phyloP scores from a whole-genome alignment of 1,284 basidiomycete genomes.

The Pyrrhoderma noxium region DNA sequence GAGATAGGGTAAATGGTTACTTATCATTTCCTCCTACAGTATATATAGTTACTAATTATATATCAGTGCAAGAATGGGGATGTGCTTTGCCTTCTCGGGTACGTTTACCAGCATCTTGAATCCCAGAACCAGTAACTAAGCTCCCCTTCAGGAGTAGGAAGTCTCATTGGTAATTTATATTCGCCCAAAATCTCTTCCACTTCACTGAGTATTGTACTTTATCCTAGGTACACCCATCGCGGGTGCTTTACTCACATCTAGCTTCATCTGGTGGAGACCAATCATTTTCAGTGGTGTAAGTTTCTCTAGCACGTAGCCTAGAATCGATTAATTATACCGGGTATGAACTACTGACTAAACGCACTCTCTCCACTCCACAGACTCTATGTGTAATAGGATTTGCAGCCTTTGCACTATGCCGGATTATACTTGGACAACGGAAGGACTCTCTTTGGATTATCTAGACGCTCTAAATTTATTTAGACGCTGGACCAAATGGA shows the following conservation, averaged over 20 bases:
- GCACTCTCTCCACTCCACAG: too few relatives aligned
- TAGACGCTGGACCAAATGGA: too few relatives aligned
- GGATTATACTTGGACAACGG: too few relatives aligned
- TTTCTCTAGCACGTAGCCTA: neutral
- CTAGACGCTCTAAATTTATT: too few relatives aligned
- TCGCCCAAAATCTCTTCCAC: too few relatives aligned
- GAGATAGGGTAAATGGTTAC: constrained; percentile 13
- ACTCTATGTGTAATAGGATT: too few relatives aligned
- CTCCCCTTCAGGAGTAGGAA: constrained; percentile 7
- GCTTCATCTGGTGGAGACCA: constrained; percentile 16
- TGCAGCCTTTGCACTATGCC: too few relatives aligned
- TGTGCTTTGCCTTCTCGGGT: constrained; percentile 18
- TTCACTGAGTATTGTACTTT: neutral
- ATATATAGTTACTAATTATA: neutral
- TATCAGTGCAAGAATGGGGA: constrained; percentile 11
- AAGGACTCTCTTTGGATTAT: too few relatives aligned
- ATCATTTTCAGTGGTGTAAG: constrained; percentile 16
- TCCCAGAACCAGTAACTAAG: neutral
- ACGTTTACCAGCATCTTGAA: neutral
- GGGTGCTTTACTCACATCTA: constrained; percentile 12
- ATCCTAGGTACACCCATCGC: constrained; percentile 13
- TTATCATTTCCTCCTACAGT: neutral
- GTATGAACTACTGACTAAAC: too few relatives aligned
- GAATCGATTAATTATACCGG: too few relatives aligned
- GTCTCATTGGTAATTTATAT: constrained; percentile 9